These are phyloP conservation scores for Litchi chinensis DNA, from an alignment of 345 rosid genomes.

Conservation along the genomic window DNA sequence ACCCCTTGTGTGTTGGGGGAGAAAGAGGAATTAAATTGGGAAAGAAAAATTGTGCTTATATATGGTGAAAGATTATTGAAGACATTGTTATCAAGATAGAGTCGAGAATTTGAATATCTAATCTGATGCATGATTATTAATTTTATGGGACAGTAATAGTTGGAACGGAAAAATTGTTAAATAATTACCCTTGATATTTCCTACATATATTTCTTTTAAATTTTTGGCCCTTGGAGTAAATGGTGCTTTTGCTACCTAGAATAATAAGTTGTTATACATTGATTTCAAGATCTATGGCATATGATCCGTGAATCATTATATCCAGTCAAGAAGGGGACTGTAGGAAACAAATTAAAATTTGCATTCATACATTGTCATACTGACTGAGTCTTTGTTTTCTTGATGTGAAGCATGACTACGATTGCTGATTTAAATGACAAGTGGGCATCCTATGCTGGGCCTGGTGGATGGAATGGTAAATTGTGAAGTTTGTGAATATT, in stretches of 20 bases:
- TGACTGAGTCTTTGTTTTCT: constrained; percentile 21
- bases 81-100: neutral
- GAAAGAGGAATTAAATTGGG: neutral
- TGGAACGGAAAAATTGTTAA: neutral
- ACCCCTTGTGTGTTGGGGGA: neutral
- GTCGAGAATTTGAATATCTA: too few species aligned
- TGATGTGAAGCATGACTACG: constrained; percentile 73
- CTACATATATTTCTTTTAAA: neutral
- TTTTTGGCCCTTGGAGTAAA: neutral
- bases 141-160: neutral
- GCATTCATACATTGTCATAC: neutral
- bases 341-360: neutral
- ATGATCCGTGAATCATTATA: neutral
- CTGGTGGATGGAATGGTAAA: constrained; percentile 99
- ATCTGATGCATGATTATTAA: neutral
- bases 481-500: neutral
- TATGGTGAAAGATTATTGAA: neutral
- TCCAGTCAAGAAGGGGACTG: neutral
- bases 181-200: neutral
- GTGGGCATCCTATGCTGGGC: constrained; percentile 98
- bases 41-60: neutral
- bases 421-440: constrained; percentile 92
- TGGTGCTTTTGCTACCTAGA: neutral
- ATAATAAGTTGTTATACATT: neutral
- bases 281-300: neutral